A percentile compares a stretch with the other conserved stretches of the same genome.
These are phyloP conservation scores for Prunus mira DNA, from an alignment of 306 rosid genomes.

Conservation along the genomic window DNA sequence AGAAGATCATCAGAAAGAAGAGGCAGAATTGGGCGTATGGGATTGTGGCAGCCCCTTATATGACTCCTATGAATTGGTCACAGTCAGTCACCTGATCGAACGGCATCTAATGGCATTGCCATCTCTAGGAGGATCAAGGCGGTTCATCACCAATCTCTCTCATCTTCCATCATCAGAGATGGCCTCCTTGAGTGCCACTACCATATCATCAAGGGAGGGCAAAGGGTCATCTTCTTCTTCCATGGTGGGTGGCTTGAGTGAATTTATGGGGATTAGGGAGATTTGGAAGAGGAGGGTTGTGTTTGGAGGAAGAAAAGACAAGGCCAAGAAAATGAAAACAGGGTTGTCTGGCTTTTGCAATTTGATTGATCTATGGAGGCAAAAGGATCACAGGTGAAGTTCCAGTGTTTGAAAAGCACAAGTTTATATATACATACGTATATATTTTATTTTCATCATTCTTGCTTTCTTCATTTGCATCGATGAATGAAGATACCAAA, in stretches of 20 bases:
- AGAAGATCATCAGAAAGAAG: constrained; percentile 4
- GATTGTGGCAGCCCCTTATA: constrained; percentile 90
- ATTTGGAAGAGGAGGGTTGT: constrained; percentile 34
- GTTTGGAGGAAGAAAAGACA: constrained; percentile 22
- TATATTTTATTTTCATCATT: not conserved
- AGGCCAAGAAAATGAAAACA: constrained; percentile 26
- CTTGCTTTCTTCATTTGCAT: not conserved
- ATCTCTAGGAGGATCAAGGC: constrained; percentile 41
- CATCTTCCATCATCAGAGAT: constrained; percentile 2
- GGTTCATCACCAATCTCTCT: constrained; percentile 25
- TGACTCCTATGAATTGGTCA: constrained; percentile 68
- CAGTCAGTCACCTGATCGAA: constrained; percentile 58
- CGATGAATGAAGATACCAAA: too few relatives aligned
- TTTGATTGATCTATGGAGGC: constrained; percentile 39
- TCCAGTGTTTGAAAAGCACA: not conserved
- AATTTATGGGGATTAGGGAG: constrained; percentile 28
- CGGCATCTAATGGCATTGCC: constrained; percentile 62
- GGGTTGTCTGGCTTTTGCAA: constrained; percentile 27
- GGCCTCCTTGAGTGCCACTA: not conserved
- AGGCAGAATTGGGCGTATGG: constrained; percentile 44
- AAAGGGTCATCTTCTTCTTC: constrained; percentile 26
- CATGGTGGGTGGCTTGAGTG: constrained; percentile 25
- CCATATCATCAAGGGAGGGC: not conserved
- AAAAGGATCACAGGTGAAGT: constrained; percentile 21
- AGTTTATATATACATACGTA: not conserved